phyloP scores from a whole-genome alignment of 306 rosid species.

The Acacia confusa region DNA sequence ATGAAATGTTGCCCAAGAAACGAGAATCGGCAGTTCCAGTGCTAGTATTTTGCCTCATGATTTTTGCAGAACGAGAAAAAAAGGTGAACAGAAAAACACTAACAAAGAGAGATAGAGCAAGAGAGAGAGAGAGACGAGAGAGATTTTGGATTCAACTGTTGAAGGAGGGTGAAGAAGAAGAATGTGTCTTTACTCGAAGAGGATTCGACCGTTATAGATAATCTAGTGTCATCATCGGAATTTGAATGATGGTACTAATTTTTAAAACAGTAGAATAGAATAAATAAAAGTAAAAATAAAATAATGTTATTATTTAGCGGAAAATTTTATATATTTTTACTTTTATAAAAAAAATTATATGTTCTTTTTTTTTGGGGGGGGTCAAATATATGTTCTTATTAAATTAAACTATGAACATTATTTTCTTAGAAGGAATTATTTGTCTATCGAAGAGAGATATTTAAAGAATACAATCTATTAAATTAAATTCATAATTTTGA shows the following conservation, averaged over 20 bases:
- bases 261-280: background rate
- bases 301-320: too few relatives aligned
- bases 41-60: conserved; percentile 42
- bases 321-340: too few relatives aligned
- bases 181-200: background rate
- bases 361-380: too few relatives aligned
- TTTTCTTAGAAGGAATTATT: too few relatives aligned
- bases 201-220: conserved; percentile 4
- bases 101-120: background rate
- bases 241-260: background rate
- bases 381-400: too few relatives aligned
- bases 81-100: background rate
- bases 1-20: conserved; percentile 55
- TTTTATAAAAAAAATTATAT: too few relatives aligned
- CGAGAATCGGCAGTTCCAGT: conserved; percentile 40
- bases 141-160: background rate
- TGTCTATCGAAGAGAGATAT: too few relatives aligned
- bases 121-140: conserved; percentile 1
- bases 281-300: too few relatives aligned
- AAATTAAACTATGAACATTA: too few relatives aligned
- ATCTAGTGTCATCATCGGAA: background rate
- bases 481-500: too few relatives aligned
- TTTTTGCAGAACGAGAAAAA: background rate
- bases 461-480: too few relatives aligned
- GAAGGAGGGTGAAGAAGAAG: background rate